Conservation (phyloP, 2,329 filamentous ascomycete genomes). For the Penicillium thymicola region DNA sequence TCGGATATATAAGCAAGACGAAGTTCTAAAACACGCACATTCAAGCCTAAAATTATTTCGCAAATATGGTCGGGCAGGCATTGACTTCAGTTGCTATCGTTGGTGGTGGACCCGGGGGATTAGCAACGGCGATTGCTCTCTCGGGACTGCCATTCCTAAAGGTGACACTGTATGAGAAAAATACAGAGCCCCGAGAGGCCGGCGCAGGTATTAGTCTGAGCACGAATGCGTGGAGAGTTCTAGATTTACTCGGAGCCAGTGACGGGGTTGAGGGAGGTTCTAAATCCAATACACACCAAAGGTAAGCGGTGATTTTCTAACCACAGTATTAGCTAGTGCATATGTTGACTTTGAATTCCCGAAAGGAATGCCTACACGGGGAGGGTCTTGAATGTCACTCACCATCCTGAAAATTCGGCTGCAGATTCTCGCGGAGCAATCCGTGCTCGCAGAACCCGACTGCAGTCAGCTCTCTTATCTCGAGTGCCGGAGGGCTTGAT, state of each 20-base stretch:
- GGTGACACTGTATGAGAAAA: constrained; percentile 47
- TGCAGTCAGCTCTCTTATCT: constrained; percentile 51
- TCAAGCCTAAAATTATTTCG: background rate
- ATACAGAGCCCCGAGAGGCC: constrained; percentile 45
- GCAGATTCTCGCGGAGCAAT: constrained; percentile 16
- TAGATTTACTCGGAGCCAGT: constrained; percentile 47
- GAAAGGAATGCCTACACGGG: constrained; percentile 16
- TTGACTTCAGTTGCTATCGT: constrained; percentile 34
- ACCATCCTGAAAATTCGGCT: constrained; percentile 18
- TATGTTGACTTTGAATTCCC: background rate
- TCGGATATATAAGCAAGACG: background rate
- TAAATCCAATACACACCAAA: constrained; percentile 24
- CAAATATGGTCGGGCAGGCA: constrained; percentile 9
- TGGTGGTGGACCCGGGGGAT: constrained; percentile 39
- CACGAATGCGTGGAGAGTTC: constrained; percentile 48
- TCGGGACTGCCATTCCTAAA: constrained; percentile 42
- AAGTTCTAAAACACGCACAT: background rate
- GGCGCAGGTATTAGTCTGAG: constrained; percentile 50
- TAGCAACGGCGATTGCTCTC: constrained; percentile 48
- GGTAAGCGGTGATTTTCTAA: background rate
- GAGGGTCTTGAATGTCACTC: constrained; percentile 19
- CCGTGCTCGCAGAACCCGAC: constrained; percentile 34
- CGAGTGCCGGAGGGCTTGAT: constrained; percentile 47
- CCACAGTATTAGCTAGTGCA: background rate
- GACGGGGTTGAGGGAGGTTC: constrained; percentile 37